phyloP scores from a whole-genome alignment of 2,329 filamentous ascomycete genomes.

The Aschersonia sp. region DNA sequence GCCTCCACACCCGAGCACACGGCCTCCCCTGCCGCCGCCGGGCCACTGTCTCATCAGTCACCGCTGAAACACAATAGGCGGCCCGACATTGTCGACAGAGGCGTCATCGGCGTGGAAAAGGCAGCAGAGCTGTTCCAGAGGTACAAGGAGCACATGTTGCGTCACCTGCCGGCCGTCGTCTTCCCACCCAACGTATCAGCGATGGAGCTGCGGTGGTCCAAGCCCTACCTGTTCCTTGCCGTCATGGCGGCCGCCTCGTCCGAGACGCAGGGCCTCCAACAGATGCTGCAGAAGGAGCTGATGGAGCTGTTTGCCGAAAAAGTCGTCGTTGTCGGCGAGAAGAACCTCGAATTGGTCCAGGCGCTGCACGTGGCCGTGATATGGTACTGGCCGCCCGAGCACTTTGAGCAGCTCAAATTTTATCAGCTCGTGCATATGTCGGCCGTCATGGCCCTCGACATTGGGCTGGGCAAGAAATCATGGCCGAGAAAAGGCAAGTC shows the following conservation, averaged over 20 bases:
- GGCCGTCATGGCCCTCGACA: conserved; percentile 68
- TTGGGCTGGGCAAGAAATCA: conserved; percentile 49
- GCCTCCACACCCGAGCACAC: background rate
- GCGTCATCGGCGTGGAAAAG: conserved; percentile 39
- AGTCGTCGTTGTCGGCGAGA: conserved; percentile 61
- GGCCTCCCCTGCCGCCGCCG: background rate
- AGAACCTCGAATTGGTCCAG: conserved; percentile 72
- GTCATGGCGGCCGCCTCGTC: conserved; percentile 52
- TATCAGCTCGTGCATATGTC: conserved; percentile 77
- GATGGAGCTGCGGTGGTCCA: conserved; percentile 39
- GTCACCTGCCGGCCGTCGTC: conserved; percentile 47
- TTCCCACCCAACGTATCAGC: conserved; percentile 40
- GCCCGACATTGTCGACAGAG: conserved; percentile 41
- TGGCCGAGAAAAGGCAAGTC: conserved; percentile 7
- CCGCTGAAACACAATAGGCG: background rate
- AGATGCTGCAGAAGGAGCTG: conserved; percentile 50
- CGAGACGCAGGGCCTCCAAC: conserved; percentile 41
- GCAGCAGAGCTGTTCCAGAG: conserved; percentile 40
- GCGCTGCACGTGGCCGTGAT: conserved; percentile 60
- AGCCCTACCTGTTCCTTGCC: conserved; percentile 55
- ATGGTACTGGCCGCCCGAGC: conserved; percentile 75
- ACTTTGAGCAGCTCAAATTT: conserved; percentile 77
- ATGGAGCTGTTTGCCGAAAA: conserved; percentile 62
- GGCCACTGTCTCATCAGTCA: background rate
- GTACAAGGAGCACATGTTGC: conserved; percentile 45